Base-by-base conservation (phyloP, 164 flowering plant species). In the Sextonia rubra region DNA sequence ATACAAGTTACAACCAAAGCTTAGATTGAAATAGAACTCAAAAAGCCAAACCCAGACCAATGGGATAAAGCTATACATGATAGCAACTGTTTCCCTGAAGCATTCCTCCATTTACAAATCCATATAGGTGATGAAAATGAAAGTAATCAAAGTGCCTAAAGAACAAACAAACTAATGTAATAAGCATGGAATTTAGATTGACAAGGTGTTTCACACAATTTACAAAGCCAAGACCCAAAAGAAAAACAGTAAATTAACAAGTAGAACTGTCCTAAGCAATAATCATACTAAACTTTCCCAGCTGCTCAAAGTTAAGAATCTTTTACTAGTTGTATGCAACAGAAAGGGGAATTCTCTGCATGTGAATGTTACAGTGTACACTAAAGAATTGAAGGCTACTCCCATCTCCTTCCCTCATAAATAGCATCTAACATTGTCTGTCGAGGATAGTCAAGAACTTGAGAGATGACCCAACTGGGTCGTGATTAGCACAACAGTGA, bases 361-460 rank as follows among this genome's bases (percentile, higher is more conserved):
- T 66, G 37, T 44, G 14, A 73, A 78, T 75, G 82, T 86, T 14
- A 61, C 81, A 79, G 81, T 75, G 75, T 77, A 83, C 86, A 83
- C 69, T 73, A 78, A 44, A 84, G 80, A 83, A 82, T 52, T 64
- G 73, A 78, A 79, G 80, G 74, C 77, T 56, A 20, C 70, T 23
- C 75, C 74, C 79, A 71, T 70, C 74, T 64, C 32, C 61, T 25
- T 61, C 64, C 23, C 8, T 61, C 64, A 48, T 61, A 62, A 74
- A 78, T 74, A 77, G 77, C 80, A 77, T 75, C 78, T 37, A 71
- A 73, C 72, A 74, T 74, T 79, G 68, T 64, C 67, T 4, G 44
- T 18, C 3, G 3, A 2, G 47, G 17, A 6, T 61, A 26, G 60
- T 32, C 66, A 75, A 78, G 85, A 76, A 26, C 58, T 32, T 69